Conservation (phyloP, 225 moss, liverwort and hornwort species). For the Marchantia paleacea region DNA sequence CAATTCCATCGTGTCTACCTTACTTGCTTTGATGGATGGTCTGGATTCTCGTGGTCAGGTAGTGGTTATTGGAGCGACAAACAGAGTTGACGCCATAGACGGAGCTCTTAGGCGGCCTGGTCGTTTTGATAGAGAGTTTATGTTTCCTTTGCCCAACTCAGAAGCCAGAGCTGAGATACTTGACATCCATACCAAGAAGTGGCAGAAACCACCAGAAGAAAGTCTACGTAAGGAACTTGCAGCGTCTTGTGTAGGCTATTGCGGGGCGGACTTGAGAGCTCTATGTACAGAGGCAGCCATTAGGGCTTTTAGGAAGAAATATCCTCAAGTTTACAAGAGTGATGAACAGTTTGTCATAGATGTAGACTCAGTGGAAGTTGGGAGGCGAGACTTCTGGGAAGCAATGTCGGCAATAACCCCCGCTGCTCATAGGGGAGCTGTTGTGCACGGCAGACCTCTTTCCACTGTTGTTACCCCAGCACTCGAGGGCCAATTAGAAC, state of each 20-base stretch:
- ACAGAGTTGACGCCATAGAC: constrained; percentile 71
- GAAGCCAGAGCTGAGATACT: constrained; percentile 76
- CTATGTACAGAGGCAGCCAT: constrained; percentile 79
- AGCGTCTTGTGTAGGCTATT: constrained; percentile 73
- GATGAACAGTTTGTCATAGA: constrained; percentile 87
- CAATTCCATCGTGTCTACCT: constrained; percentile 76
- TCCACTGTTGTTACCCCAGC: constrained; percentile 57
- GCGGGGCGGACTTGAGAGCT: constrained; percentile 76
- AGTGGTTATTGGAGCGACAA: constrained; percentile 75
- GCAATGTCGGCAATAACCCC: constrained; percentile 73
- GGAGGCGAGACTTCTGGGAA: constrained; percentile 72
- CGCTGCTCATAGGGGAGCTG: constrained; percentile 74
- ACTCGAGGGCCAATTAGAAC: constrained; percentile 61
- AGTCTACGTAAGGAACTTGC: constrained; percentile 66
- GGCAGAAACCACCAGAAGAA: constrained; percentile 73
- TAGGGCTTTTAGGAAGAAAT: constrained; percentile 65
- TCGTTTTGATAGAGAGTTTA: constrained; percentile 70
- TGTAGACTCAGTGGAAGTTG: constrained; percentile 78
- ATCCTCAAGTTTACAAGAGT: constrained; percentile 81
- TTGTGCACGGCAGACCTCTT: constrained; percentile 69
- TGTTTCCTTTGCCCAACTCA: constrained; percentile 64
- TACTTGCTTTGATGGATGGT: constrained; percentile 77
- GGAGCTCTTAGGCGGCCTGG: constrained; percentile 70
- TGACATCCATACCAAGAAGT: constrained; percentile 74
- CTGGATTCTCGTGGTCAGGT: constrained; percentile 84